Conservation (phyloP, 495 filamentous ascomycete genomes). For the Penicillium cataractarum region DNA sequence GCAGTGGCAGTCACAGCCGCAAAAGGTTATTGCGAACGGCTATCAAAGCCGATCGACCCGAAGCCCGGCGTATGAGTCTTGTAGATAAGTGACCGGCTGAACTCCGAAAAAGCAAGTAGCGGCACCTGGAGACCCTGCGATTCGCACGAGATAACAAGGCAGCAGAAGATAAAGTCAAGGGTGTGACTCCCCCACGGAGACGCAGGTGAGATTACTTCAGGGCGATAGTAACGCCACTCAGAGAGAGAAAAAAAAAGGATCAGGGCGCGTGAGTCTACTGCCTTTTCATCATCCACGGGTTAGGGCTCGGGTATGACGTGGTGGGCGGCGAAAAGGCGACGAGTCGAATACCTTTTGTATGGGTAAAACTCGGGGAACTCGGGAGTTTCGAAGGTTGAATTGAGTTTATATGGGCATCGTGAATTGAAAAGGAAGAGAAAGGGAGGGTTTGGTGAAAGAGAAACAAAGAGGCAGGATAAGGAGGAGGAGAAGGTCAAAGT, state of each 20-base stretch:
- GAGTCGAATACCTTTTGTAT: too few relatives aligned
- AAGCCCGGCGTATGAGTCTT: not conserved
- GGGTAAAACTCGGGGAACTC: not conserved
- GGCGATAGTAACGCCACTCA: slow-evolving; percentile 24
- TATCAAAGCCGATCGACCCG: not conserved
- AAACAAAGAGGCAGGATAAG: not conserved
- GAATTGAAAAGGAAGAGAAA: not conserved
- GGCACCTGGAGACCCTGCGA: not conserved
- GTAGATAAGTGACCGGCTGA: slow-evolving; percentile 3
- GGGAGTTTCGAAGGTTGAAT: not conserved
- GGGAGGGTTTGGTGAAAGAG: not conserved
- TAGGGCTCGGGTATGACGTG: slow-evolving; percentile 25
- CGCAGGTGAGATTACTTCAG: not conserved
- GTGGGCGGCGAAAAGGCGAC: slow-evolving; percentile 16
- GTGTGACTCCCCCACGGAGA: not conserved
- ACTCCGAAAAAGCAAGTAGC: slow-evolving; percentile 4
- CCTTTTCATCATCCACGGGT: slow-evolving; percentile 25
- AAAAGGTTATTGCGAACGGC: not conserved
- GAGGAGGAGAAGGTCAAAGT: slow-evolving; percentile 2
- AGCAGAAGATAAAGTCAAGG: not conserved
- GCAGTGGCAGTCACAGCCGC: not conserved
- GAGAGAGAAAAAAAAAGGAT: slow-evolving; percentile 10
- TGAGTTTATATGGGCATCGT: not conserved
- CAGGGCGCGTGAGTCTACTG: not conserved
- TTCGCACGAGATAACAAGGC: slow-evolving; percentile 3